Conservation (phyloP, 129 eudicot genomes). For the Flaveria ramosissima region DNA sequence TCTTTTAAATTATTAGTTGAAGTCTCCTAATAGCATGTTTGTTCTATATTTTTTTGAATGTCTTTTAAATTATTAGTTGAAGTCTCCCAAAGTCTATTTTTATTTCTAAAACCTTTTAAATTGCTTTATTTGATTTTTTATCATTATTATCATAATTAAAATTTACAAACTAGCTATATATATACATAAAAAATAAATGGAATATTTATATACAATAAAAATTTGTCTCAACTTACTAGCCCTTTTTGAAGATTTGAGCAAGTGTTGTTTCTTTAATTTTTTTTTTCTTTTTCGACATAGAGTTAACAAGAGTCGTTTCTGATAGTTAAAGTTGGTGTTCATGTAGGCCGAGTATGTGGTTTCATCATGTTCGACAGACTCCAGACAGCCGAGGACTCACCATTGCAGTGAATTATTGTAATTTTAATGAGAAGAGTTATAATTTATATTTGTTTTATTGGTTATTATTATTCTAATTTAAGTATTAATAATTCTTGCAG, state of each 20-base stretch:
- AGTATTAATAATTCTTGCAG: conserved; percentile 43
- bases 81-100: neutral
- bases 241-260: neutral
- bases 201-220: no score
- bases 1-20: no score
- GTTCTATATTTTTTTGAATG: neutral
- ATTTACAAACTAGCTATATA: neutral
- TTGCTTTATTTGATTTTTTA: neutral
- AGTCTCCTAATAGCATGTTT: neutral
- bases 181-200: no score
- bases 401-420: conserved; percentile 93
- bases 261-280: neutral
- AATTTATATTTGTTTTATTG: neutral
- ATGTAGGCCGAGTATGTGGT: conserved; percentile 99
- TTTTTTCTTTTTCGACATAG: neutral
- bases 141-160: neutral
- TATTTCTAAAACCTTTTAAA: neutral
- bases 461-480: neutral
- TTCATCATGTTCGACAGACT: conserved; percentile 91
- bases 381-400: conserved; percentile 74
- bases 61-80: neutral
- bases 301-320: neutral
- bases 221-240: neutral
- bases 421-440: neutral
- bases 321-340: conserved; percentile 26